These are phyloP conservation scores for Monosporascus sp. DNA, from an alignment of 2,329 filamentous ascomycete genomes.

Conservation along the genomic window DNA sequence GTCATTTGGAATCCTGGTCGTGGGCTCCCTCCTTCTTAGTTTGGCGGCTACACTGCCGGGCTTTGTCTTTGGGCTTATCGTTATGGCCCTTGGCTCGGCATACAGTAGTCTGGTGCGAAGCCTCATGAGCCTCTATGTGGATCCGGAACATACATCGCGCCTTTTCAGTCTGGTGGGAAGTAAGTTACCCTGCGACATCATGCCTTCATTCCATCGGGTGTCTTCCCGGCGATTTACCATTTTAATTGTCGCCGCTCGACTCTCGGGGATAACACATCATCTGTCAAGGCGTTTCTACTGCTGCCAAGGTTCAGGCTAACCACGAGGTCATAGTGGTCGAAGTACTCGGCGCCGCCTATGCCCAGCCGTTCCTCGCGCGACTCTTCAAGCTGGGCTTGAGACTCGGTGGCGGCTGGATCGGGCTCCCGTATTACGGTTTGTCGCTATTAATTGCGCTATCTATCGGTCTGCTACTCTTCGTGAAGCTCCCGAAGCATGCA, in stretches of 20 bases:
- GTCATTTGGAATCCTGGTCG: conserved; percentile 18
- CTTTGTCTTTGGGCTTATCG: conserved; percentile 23
- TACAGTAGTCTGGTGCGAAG: conserved; percentile 22
- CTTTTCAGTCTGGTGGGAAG: conserved; percentile 26
- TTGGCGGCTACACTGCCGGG: conserved; percentile 18
- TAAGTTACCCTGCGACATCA: background rate
- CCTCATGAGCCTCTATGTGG: conserved; percentile 26
- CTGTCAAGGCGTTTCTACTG: background rate
- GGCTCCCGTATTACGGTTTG: conserved; percentile 25
- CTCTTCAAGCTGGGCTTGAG: conserved; percentile 27
- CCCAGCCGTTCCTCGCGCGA: conserved; percentile 23
- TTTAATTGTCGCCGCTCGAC: too few relatives aligned
- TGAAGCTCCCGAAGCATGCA: conserved; percentile 15
- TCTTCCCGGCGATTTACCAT: background rate
- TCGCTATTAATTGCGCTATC: conserved; percentile 13
- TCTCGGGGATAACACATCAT: too few relatives aligned
- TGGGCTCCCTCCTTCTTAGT: conserved; percentile 20
- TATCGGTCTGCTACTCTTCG: conserved; percentile 15
- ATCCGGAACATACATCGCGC: conserved; percentile 23
- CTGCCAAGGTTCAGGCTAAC: background rate
- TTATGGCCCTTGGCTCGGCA: conserved; percentile 26
- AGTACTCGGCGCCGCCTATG: conserved; percentile 23
- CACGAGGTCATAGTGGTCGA: conserved; percentile 17
- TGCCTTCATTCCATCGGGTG: background rate
- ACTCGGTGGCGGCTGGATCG: conserved; percentile 23